Evolutionary conservation across 441 rosid genomes (phyloP).

Genomic region (Populus hybrid): DNA sequence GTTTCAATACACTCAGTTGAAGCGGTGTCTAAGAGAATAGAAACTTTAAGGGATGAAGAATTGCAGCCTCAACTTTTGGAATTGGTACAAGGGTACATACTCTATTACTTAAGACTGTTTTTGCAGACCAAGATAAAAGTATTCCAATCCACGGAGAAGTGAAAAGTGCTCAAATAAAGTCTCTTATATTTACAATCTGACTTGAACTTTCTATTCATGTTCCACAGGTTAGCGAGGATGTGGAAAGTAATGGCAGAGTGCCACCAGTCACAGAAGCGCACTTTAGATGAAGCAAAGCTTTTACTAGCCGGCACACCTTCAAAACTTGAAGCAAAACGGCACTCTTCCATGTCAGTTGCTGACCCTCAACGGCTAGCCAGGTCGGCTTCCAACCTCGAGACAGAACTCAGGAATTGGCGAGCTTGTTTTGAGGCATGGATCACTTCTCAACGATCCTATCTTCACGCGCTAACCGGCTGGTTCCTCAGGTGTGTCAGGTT

Average conservation of each 20-base stretch:
- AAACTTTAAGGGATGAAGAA: conserved; percentile 87
- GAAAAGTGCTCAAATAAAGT: not conserved
- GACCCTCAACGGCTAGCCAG: conserved; percentile 73
- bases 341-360: conserved; percentile 43
- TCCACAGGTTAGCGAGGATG: conserved; percentile 71
- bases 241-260: conserved; percentile 97
- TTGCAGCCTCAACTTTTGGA: conserved; percentile 90
- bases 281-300: conserved; percentile 88
- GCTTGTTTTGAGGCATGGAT: conserved; percentile 85
- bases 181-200: not conserved
- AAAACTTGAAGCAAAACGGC: conserved; percentile 58
- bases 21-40: conserved; percentile 79
- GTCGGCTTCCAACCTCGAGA: conserved; percentile 75
- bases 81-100: conserved; percentile 74
- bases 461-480: conserved; percentile 86
- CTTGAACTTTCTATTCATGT: not conserved
- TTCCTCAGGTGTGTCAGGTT: conserved; percentile 69
- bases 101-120: not conserved
- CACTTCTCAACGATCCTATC: conserved; percentile 79
- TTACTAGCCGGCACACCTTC: conserved; percentile 78
- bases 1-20: conserved; percentile 85
- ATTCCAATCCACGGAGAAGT: not conserved
- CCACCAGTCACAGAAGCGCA: conserved; percentile 75
- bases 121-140: not conserved
- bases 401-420: conserved; percentile 86